Conservation (phyloP, 345 rosid genomes). For the Syzygium aromaticum region DNA sequence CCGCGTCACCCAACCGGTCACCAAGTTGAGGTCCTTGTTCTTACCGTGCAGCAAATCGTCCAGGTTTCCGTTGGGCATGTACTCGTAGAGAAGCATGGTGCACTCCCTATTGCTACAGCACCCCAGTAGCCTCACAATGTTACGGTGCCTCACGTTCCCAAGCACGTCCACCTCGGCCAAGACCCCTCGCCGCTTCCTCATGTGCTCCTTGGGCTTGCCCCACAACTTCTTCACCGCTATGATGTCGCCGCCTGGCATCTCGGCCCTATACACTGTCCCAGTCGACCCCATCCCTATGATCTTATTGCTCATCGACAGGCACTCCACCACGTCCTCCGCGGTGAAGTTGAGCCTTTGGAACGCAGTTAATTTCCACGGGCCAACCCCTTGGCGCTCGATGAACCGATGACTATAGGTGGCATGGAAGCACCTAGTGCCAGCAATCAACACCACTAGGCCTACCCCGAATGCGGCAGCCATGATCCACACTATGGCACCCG, state of each 20-base stretch:
- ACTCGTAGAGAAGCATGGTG: slow-evolving; percentile 91
- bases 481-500: slow-evolving; percentile 91
- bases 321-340: slow-evolving; percentile 81
- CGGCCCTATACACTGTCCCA: slow-evolving; percentile 87
- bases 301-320: slow-evolving; percentile 60
- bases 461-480: slow-evolving; percentile 81
- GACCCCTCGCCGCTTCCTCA: slow-evolving; percentile 71
- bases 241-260: slow-evolving; percentile 92
- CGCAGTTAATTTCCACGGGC: slow-evolving; percentile 92
- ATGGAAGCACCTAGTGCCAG: slow-evolving; percentile 67
- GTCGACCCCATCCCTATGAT: slow-evolving; percentile 93
- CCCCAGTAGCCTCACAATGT: slow-evolving; percentile 86
- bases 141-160: slow-evolving; percentile 83
- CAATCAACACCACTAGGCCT: slow-evolving; percentile 66
- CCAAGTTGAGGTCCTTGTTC: slow-evolving; percentile 50
- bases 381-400: slow-evolving; percentile 34
- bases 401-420: slow-evolving; percentile 35
- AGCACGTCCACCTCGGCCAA: slow-evolving; percentile 89
- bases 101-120: slow-evolving; percentile 85
- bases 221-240: slow-evolving; percentile 97
- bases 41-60: slow-evolving; percentile 80
- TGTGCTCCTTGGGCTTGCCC: slow-evolving; percentile 72
- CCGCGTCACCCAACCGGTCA: slow-evolving; percentile 78
- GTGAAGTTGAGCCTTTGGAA: slow-evolving; percentile 85
- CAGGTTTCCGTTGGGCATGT: slow-evolving; percentile 90